Percentiles rank a stretch among this genome's conserved stretches.
Evolutionary conservation across 164 flowering plant genomes (phyloP).

Genomic region (Euptelea pleiosperma): DNA sequence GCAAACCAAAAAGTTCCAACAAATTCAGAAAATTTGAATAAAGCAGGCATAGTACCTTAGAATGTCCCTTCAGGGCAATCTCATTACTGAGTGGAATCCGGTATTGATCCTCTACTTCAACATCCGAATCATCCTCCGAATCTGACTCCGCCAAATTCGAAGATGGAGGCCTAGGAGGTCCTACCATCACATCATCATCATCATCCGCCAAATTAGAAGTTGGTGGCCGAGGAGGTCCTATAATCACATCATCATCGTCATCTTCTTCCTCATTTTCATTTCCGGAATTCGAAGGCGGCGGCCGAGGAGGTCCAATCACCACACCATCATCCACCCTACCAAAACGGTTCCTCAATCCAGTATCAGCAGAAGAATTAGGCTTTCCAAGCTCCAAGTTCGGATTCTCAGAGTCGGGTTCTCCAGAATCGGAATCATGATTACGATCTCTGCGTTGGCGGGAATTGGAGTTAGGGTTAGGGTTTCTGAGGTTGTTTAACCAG

Average conservation of each 20-base stretch:
- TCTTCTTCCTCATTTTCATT: slow-evolving; percentile 29
- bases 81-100: slow-evolving; percentile 85
- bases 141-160: slow-evolving; percentile 24
- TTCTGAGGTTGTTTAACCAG: slow-evolving; percentile 46
- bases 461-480: slow-evolving; percentile 29
- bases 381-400: slow-evolving; percentile 12
- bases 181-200: slow-evolving; percentile 16
- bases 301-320: slow-evolving; percentile 67
- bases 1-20: background rate
- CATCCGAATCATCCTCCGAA: slow-evolving; percentile 28
- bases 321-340: slow-evolving; percentile 24
- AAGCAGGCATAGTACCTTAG: slow-evolving; percentile 48
- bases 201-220: slow-evolving; percentile 8
- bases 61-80: slow-evolving; percentile 86
- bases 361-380: background rate
- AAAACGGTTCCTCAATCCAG: background rate
- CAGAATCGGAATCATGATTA: background rate
- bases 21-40: background rate
- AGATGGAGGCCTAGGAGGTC: slow-evolving; percentile 24
- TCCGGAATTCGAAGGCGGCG: slow-evolving; percentile 26
- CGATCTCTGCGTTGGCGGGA: no score
- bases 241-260: slow-evolving; percentile 30
- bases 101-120: slow-evolving; percentile 36
- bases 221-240: slow-evolving; percentile 64
- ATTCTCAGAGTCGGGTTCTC: background rate